phyloP scores from a whole-genome alignment of 2,329 filamentous ascomycete species.

The Diplodia intermedia region DNA sequence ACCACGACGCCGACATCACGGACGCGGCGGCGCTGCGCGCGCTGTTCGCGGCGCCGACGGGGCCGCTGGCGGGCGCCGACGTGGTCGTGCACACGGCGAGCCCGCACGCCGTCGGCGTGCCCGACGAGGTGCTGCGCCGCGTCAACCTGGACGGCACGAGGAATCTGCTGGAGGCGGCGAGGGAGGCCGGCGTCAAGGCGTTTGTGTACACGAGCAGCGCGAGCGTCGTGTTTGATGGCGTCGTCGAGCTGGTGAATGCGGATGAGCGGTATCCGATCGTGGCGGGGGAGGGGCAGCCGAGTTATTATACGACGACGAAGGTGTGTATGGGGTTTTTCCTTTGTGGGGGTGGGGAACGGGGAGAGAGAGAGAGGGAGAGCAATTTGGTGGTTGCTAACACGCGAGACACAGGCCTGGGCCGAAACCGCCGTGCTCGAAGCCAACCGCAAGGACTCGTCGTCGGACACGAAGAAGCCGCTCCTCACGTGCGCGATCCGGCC shows the following conservation, averaged over 20 bases:
- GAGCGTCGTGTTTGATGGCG: constrained; percentile 56
- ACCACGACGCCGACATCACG: constrained; percentile 60
- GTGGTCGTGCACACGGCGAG: constrained; percentile 60
- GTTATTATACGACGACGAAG: constrained; percentile 61
- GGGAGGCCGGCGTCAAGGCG: constrained; percentile 58
- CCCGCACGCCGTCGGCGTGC: constrained; percentile 36
- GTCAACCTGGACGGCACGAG: constrained; percentile 61
- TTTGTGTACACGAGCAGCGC: constrained; percentile 62
- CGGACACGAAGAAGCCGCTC: constrained; percentile 47
- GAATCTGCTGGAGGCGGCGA: constrained; percentile 55
- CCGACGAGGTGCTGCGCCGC: constrained; percentile 53
- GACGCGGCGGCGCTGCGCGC: constrained; percentile 50
- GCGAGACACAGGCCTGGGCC: constrained; percentile 50
- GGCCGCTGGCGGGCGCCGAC: constrained; percentile 50
- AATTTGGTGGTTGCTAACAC: constrained; percentile 18
- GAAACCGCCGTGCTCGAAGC: constrained; percentile 57
- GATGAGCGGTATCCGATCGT: constrained; percentile 57
- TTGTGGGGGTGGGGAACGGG: no score
- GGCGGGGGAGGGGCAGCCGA: constrained; percentile 55
- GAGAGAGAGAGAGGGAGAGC: background rate
- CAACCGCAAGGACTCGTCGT: constrained; percentile 49
- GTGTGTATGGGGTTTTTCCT: constrained; percentile 35
- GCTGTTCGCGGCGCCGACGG: constrained; percentile 50
- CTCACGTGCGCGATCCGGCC: constrained; percentile 59
- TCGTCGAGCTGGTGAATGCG: constrained; percentile 56